Conservation (phyloP, 495 filamentous ascomycete genomes). For the Poronia punctata region DNA sequence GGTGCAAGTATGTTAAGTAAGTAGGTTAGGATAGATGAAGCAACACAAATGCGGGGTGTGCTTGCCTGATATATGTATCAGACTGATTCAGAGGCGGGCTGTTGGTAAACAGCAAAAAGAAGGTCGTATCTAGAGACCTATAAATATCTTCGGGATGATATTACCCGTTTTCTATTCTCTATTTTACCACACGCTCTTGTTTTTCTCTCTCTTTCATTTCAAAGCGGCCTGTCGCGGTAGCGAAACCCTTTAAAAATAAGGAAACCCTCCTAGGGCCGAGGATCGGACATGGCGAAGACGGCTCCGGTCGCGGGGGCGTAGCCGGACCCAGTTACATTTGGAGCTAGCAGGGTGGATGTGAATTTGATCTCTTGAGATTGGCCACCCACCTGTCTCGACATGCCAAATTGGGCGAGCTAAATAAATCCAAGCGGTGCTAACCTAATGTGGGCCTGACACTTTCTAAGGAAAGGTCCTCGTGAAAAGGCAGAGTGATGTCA, state of each 20-base stretch:
- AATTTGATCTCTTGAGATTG: background rate
- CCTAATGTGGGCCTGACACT: background rate
- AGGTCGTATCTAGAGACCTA: background rate
- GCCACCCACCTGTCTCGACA: background rate
- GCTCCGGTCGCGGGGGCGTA: conserved; percentile 9
- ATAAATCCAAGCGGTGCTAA: background rate
- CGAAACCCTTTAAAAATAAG: background rate
- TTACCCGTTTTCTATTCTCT: too few species aligned
- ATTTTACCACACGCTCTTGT: too few species aligned
- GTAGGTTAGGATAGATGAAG: too few species aligned
- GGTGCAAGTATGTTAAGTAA: too few species aligned
- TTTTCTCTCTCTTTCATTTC: background rate
- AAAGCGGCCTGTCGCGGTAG: background rate
- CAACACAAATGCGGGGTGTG: background rate
- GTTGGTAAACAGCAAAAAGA: too few species aligned
- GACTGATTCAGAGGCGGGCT: background rate
- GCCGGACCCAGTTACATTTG: background rate
- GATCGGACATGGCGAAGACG: conserved; percentile 11
- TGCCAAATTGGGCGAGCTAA: background rate
- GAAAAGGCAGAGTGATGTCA: conserved; percentile 7
- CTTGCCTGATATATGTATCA: background rate
- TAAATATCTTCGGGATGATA: too few species aligned
- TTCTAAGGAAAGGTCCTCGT: background rate
- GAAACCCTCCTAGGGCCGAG: conserved; percentile 8
- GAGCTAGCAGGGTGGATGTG: background rate